Evolutionary conservation across 2,329 filamentous ascomycete genomes (phyloP).

Genomic region (Nemania diffusa): DNA sequence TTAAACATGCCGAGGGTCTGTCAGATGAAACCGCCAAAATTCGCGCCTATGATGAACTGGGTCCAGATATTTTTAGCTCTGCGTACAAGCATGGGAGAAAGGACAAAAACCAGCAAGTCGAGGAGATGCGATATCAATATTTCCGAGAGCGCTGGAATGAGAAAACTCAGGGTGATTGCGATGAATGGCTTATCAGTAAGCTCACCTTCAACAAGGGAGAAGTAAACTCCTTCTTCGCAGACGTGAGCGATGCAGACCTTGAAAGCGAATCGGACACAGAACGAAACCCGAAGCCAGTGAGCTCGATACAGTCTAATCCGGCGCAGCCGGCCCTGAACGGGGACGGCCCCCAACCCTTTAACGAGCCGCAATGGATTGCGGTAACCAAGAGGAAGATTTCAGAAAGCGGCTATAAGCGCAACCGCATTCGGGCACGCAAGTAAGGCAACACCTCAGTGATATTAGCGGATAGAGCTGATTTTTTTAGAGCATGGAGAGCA

Average conservation of each 20-base stretch:
- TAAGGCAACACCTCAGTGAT: conserved; percentile 19
- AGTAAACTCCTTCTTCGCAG: conserved; percentile 51
- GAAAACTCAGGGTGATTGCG: conserved; percentile 48
- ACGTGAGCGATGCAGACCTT: conserved; percentile 17
- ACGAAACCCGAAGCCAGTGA: background rate
- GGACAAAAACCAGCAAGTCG: conserved; percentile 27
- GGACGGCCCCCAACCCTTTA: conserved; percentile 27
- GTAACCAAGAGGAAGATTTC: conserved; percentile 26
- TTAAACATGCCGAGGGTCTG: conserved; percentile 14
- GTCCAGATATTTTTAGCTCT: conserved; percentile 42
- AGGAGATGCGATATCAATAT: conserved; percentile 46
- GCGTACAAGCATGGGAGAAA: conserved; percentile 36
- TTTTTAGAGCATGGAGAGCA: conserved; percentile 63
- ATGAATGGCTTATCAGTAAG: conserved; percentile 69
- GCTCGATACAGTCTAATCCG: conserved; percentile 6
- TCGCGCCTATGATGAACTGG: conserved; percentile 31
- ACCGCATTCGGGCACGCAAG: conserved; percentile 41
- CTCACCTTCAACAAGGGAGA: conserved; percentile 71
- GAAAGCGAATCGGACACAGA: conserved; percentile 20
- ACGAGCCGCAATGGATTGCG: conserved; percentile 15
- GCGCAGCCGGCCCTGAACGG: conserved; percentile 24
- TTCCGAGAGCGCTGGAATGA: conserved; percentile 43
- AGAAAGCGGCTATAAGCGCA: conserved; percentile 33
- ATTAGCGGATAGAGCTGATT: conserved; percentile 29
- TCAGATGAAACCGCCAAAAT: conserved; percentile 14